Evolutionary conservation across 805 yeast species (phyloP).

Genomic region (Tetrapisispora phaffii): DNA sequence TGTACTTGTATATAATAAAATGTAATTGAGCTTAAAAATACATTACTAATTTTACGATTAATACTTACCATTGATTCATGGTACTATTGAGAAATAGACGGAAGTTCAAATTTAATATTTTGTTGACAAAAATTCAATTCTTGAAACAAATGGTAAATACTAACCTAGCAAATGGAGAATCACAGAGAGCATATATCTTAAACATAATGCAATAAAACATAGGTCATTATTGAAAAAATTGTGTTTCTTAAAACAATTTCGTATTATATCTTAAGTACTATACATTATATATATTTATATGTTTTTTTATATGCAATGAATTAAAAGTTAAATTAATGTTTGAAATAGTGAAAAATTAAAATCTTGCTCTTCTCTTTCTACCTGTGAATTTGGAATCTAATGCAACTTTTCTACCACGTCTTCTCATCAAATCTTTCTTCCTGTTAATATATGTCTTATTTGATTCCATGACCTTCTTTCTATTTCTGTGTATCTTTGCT

Average conservation of each 20-base stretch:
- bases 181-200: too few relatives aligned
- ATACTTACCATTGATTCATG: neutral
- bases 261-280: too few relatives aligned
- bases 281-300: neutral
- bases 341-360: slow-evolving; percentile 27
- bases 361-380: slow-evolving; percentile 62
- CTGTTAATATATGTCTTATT: slow-evolving; percentile 74
- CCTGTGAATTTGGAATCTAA: slow-evolving; percentile 87
- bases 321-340: neutral
- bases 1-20: slow-evolving; percentile 3
- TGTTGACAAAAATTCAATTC: too few relatives aligned
- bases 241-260: too few relatives aligned
- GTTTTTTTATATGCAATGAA: neutral
- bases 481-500: slow-evolving; percentile 27
- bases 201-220: too few relatives aligned
- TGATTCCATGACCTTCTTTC: slow-evolving; percentile 42
- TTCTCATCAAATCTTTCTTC: slow-evolving; percentile 88
- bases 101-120: too few relatives aligned
- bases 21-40: neutral
- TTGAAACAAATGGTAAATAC: too few relatives aligned
- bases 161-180: too few relatives aligned
- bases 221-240: too few relatives aligned
- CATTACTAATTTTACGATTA: neutral
- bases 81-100: too few relatives aligned
- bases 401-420: slow-evolving; percentile 84